Percentiles rank a stretch among this genome's conserved stretches.
These are phyloP conservation scores for Epichloe hybrida DNA, from an alignment of 2,329 filamentous ascomycete genomes.

Conservation along the genomic window DNA sequence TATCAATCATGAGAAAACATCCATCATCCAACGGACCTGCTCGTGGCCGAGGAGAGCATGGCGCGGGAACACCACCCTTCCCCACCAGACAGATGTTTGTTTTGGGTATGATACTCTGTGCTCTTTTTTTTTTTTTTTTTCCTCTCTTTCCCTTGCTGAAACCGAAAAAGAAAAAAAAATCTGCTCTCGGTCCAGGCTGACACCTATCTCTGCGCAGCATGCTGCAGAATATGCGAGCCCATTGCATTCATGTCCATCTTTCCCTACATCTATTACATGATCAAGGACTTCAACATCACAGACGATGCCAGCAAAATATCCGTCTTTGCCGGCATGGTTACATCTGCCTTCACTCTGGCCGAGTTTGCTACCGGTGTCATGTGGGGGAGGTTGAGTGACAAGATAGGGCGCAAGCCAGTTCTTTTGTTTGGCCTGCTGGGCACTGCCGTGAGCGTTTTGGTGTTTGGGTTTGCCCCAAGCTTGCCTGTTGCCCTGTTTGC, in stretches of 20 bases:
- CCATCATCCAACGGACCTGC: conserved; percentile 12
- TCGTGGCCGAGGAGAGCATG: conserved; percentile 12
- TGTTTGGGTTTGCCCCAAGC: conserved; percentile 81
- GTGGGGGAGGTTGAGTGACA: conserved; percentile 93
- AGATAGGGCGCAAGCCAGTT: conserved; percentile 82
- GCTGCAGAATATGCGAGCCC: conserved; percentile 93
- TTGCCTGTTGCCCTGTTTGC: conserved; percentile 74
- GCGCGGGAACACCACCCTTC: conserved; percentile 19
- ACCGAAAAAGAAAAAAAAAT: too few species aligned
- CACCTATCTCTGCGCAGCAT: conserved; percentile 35
- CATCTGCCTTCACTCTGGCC: conserved; percentile 87
- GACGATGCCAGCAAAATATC: conserved; percentile 68
- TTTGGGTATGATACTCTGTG: conserved; percentile 26
- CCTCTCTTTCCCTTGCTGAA: neutral
- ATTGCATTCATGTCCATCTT: conserved; percentile 99
- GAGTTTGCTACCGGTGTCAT: conserved; percentile 87
- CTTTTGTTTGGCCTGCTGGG: conserved; percentile 79
- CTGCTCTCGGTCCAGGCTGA: neutral
- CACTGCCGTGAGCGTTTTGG: conserved; percentile 81
- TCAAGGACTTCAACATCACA: conserved; percentile 78
- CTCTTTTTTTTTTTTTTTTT: too few species aligned
- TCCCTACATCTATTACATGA: conserved; percentile 97
- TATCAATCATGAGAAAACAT: conserved; percentile 17
- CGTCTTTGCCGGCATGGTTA: conserved; percentile 90
- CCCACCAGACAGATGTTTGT: conserved; percentile 37